Evolutionary conservation across 2,329 filamentous ascomycete species (phyloP).

Genomic region (Mollisia scopiformis): DNA sequence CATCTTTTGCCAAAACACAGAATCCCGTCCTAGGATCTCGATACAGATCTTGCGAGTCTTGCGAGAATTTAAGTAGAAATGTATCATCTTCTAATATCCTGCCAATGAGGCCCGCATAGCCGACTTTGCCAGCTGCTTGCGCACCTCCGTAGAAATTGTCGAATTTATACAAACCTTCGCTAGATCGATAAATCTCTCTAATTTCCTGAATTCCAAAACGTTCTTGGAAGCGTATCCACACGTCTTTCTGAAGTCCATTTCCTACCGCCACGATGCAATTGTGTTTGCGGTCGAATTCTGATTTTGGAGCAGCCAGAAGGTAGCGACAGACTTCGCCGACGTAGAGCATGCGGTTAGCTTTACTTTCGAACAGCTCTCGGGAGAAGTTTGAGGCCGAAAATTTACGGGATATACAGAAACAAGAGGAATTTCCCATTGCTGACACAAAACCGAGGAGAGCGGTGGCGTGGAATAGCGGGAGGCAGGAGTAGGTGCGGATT

Average conservation of each 20-base stretch:
- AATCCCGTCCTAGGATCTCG: slow-evolving; percentile 48
- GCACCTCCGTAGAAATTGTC: slow-evolving; percentile 45
- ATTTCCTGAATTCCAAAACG: slow-evolving; percentile 48
- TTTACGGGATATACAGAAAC: slow-evolving; percentile 47
- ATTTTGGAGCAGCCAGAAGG: slow-evolving; percentile 46
- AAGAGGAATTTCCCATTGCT: slow-evolving; percentile 42
- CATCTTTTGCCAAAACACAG: slow-evolving; percentile 40
- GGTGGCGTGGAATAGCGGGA: slow-evolving; percentile 53
- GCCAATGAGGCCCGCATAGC: slow-evolving; percentile 45
- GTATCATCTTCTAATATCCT: slow-evolving; percentile 44
- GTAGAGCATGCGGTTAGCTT: slow-evolving; percentile 46
- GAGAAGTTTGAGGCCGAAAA: slow-evolving; percentile 50
- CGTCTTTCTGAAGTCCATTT: slow-evolving; percentile 50
- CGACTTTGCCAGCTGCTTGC: slow-evolving; percentile 46
- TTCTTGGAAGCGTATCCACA: slow-evolving; percentile 50
- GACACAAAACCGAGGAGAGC: slow-evolving; percentile 48
- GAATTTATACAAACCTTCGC: slow-evolving; percentile 48
- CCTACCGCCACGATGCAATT: slow-evolving; percentile 47
- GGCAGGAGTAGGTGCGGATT: slow-evolving; percentile 48
- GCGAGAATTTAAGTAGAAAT: slow-evolving; percentile 41
- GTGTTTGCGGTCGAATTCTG: slow-evolving; percentile 48
- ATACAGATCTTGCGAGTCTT: slow-evolving; percentile 41
- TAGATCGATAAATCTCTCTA: slow-evolving; percentile 50
- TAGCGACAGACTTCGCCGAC: slow-evolving; percentile 54
- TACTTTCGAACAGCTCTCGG: slow-evolving; percentile 45